These are phyloP conservation scores for Aspergillus spinulosporus DNA, from an alignment of 2,329 filamentous ascomycete species.

Conservation along the genomic window DNA sequence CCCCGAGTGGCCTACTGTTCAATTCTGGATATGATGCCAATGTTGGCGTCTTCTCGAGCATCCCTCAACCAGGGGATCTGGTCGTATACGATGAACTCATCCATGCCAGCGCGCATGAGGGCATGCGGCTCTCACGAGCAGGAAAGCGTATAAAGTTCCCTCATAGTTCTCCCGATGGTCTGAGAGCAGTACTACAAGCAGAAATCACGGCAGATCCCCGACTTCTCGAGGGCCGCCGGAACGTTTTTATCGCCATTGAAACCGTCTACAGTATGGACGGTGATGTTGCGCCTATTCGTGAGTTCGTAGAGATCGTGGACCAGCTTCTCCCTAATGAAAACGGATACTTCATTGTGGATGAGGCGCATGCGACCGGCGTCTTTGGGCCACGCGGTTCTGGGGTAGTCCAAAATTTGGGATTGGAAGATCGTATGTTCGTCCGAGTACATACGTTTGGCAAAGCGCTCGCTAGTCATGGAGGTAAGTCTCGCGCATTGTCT, in stretches of 20 bases:
- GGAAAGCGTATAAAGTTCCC: conserved; percentile 45
- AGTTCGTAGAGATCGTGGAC: conserved; percentile 61
- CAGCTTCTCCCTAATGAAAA: conserved; percentile 58
- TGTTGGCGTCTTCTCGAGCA: conserved; percentile 60
- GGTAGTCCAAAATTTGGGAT: conserved; percentile 51
- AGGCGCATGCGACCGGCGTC: conserved; percentile 56
- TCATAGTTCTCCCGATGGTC: conserved; percentile 48
- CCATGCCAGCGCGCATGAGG: conserved; percentile 77
- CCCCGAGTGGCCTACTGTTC: conserved; percentile 59
- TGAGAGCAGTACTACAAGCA: conserved; percentile 39
- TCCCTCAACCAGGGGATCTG: conserved; percentile 61
- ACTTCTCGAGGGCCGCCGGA: conserved; percentile 44
- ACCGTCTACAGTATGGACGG: conserved; percentile 83
- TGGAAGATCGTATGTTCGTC: conserved; percentile 54
- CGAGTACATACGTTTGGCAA: conserved; percentile 57
- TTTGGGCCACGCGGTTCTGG: conserved; percentile 53
- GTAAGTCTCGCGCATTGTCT: conserved; percentile 45
- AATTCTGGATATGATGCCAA: conserved; percentile 70
- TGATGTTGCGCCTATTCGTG: conserved; percentile 64
- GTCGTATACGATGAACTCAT: conserved; percentile 74
- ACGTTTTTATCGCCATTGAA: conserved; percentile 69
- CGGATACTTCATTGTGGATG: conserved; percentile 57
- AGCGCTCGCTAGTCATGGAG: conserved; percentile 63
- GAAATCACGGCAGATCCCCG: conserved; percentile 33
- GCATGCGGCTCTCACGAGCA: conserved; percentile 67